These are phyloP conservation scores for Musa itinerans DNA, from an alignment of 176 grass and related monocot genomes.

Conservation along the genomic window DNA sequence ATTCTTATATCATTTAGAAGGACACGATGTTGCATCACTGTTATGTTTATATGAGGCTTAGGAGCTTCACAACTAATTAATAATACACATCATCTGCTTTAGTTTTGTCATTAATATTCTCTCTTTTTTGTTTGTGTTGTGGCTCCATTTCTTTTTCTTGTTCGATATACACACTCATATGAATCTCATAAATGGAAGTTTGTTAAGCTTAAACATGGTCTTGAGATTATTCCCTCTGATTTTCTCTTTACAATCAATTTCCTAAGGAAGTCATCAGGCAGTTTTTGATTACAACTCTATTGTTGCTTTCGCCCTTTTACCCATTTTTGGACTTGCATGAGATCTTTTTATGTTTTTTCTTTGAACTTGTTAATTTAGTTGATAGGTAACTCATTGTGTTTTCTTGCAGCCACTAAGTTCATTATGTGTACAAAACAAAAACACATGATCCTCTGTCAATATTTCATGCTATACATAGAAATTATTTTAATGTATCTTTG, in stretches of 20 bases:
- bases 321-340: too few relatives aligned
- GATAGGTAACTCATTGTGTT: not conserved
- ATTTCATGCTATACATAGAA: not conserved
- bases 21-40: not conserved
- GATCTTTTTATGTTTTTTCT: too few relatives aligned
- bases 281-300: too few relatives aligned
- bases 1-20: too few relatives aligned
- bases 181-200: too few relatives aligned
- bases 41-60: not conserved
- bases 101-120: not conserved
- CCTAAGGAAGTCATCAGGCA: too few relatives aligned
- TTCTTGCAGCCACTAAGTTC: too few relatives aligned
- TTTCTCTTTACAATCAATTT: too few relatives aligned
- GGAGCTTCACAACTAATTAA: not conserved
- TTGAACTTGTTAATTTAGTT: not conserved
- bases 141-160: not conserved
- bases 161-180: not conserved
- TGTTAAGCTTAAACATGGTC: too few relatives aligned
- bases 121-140: not conserved
- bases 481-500: constrained; percentile 3
- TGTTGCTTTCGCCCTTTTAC: too few relatives aligned
- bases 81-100: not conserved
- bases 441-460: not conserved
- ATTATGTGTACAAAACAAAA: not conserved
- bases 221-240: too few relatives aligned